Conservation (phyloP, 75 land plant genomes). For the Selaginella tamariscina region DNA sequence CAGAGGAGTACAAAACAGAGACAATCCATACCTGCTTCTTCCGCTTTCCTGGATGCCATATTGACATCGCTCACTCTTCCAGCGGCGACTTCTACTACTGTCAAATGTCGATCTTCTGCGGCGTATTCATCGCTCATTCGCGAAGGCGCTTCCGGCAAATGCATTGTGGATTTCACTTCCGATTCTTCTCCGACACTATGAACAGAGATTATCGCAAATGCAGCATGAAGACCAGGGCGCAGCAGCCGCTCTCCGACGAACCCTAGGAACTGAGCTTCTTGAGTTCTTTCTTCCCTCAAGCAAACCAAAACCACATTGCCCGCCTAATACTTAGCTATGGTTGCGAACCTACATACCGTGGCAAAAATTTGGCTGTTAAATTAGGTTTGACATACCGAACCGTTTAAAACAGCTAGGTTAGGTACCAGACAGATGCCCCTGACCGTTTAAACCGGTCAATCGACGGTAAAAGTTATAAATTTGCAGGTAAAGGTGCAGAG, state of each 20-base stretch:
- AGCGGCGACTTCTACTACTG: background rate
- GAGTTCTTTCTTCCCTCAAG: background rate
- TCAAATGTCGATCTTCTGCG: background rate
- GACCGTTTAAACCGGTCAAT: too few species aligned
- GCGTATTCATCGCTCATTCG: background rate
- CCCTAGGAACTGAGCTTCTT: background rate
- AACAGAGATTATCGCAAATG: background rate
- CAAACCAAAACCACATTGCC: background rate
- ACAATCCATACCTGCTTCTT: conserved; percentile 62
- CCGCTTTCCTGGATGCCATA: conserved; percentile 73
- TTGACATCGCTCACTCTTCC: conserved; percentile 34
- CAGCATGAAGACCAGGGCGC: too few species aligned
- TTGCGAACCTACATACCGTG: background rate
- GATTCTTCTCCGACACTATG: too few species aligned
- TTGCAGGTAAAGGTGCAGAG: too few species aligned
- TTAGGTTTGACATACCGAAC: background rate
- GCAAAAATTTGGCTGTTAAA: background rate
- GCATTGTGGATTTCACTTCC: background rate
- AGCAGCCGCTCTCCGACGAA: too few species aligned
- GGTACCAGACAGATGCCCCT: too few species aligned
- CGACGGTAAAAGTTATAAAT: too few species aligned
- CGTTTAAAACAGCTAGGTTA: background rate
- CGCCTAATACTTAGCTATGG: background rate
- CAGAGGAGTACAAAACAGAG: background rate
- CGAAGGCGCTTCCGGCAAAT: background rate